phyloP scores from a whole-genome alignment of 2,329 filamentous ascomycete genomes.

The Colletotrichum caudatum region DNA sequence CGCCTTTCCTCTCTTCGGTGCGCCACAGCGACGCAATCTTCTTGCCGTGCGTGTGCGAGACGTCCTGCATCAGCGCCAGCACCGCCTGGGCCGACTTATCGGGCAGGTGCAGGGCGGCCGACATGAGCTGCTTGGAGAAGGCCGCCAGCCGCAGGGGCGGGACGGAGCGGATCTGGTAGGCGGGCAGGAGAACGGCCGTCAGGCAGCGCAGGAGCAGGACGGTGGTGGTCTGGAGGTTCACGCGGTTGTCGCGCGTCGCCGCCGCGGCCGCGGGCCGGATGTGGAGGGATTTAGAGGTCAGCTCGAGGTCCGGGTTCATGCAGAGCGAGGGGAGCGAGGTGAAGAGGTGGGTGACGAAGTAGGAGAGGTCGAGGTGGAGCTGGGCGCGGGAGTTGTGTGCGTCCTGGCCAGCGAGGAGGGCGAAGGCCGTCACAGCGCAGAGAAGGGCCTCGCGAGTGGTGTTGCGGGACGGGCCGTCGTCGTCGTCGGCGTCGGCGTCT shows the following conservation, averaged over 20 bases:
- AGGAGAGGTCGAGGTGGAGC: constrained; percentile 90
- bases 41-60: constrained; percentile 83
- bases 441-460: constrained; percentile 88
- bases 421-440: constrained; percentile 95
- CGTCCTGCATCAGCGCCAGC: constrained; percentile 80
- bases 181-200: constrained; percentile 82
- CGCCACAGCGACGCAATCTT: constrained; percentile 92
- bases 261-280: constrained; percentile 58
- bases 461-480: constrained; percentile 70
- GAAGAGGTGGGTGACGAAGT: constrained; percentile 96
- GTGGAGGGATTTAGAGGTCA: constrained; percentile 79
- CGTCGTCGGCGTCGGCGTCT: constrained; percentile 58
- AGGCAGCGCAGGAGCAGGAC: constrained; percentile 91
- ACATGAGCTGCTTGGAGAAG: constrained; percentile 92
- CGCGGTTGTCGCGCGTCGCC: constrained; percentile 57
- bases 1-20: constrained; percentile 91
- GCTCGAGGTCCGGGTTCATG: constrained; percentile 87
- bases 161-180: constrained; percentile 77
- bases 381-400: constrained; percentile 84
- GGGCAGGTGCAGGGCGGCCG: constrained; percentile 83
- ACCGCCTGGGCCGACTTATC: constrained; percentile 89
- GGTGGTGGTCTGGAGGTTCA: constrained; percentile 95
- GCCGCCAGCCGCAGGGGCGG: constrained; percentile 89
- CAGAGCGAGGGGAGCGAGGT: constrained; percentile 83
- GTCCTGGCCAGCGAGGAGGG: constrained; percentile 95